Conservation (phyloP, 192 early-diverging fungal genomes). For the Gigaspora rosea region DNA sequence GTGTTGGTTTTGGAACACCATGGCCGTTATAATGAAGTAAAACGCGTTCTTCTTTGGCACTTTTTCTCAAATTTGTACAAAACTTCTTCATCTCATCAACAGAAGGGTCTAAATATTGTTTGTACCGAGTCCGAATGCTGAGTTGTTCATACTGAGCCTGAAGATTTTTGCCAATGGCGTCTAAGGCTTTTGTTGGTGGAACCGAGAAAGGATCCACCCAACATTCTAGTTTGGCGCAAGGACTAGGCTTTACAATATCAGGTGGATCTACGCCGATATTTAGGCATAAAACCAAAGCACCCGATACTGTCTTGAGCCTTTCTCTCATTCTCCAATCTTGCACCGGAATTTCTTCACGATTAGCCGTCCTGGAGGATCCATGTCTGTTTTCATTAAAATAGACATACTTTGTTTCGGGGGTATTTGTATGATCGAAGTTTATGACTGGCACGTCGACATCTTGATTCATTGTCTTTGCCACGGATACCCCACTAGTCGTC, state of each 20-base stretch:
- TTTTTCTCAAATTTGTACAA: constrained; percentile 78
- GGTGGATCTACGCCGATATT: constrained; percentile 97
- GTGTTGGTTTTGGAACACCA: constrained; percentile 93
- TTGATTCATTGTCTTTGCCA: background rate
- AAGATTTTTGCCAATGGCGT: constrained; percentile 88
- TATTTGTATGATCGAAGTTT: background rate
- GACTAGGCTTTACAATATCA: constrained; percentile 83
- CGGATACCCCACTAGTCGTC: background rate
- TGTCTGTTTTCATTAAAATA: constrained; percentile 62
- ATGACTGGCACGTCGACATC: background rate
- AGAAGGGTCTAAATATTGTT: constrained; percentile 84
- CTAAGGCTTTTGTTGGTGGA: constrained; percentile 76
- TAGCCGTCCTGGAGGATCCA: constrained; percentile 43
- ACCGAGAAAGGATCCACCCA: constrained; percentile 92
- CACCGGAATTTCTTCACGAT: constrained; percentile 38
- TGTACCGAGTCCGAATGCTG: constrained; percentile 81
- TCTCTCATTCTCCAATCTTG: constrained; percentile 62
- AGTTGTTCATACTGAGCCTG: constrained; percentile 91
- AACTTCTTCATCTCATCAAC: constrained; percentile 92
- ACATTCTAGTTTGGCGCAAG: constrained; percentile 88
- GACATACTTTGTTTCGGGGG: constrained; percentile 37
- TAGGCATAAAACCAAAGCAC: constrained; percentile 86
- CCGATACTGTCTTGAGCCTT: constrained; percentile 80
- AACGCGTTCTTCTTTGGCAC: constrained; percentile 90
- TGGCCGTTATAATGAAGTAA: constrained; percentile 99